Conservation (phyloP, 352 stramenopile genomes). For the Pythium phragmiticola region DNA sequence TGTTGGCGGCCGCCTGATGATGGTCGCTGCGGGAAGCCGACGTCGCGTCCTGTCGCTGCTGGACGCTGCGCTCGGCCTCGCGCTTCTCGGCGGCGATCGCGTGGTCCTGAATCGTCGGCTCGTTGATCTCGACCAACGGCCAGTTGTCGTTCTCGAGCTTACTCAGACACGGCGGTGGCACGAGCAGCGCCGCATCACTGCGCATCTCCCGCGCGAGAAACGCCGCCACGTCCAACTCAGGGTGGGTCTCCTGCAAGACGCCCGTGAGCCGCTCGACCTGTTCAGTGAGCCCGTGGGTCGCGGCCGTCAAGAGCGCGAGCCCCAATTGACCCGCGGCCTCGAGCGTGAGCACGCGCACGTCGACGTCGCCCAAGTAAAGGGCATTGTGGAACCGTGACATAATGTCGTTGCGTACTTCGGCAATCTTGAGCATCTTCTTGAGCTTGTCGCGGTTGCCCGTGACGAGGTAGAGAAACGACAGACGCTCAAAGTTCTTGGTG, state of each 20-base stretch:
- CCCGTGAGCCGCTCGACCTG: conserved; percentile 93
- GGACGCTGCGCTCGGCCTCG: conserved; percentile 64
- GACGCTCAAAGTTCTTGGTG: conserved; percentile 99
- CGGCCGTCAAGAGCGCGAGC: conserved; percentile 96
- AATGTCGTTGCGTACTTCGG: conserved; percentile 96
- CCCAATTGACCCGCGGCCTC: conserved; percentile 95
- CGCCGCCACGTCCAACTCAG: conserved; percentile 60
- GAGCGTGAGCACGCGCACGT: conserved; percentile 94
- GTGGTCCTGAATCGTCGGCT: conserved; percentile 84
- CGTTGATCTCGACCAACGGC: conserved; percentile 96
- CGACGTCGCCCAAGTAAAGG: conserved; percentile 96
- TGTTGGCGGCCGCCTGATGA: conserved; percentile 25
- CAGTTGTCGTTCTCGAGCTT: conserved; percentile 95
- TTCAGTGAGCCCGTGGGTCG: conserved; percentile 94
- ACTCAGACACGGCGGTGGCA: conserved; percentile 93
- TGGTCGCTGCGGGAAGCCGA: conserved; percentile 32
- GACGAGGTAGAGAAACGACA: conserved; percentile 99
- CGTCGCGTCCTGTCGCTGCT: conserved; percentile 48
- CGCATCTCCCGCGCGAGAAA: conserved; percentile 72
- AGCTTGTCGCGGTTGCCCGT: conserved; percentile 99
- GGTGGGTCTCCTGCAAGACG: conserved; percentile 90
- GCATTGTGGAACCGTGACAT: conserved; percentile 99
- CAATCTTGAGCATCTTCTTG: conserved; percentile 99
- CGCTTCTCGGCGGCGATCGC: conserved; percentile 77
- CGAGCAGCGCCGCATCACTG: conserved; percentile 80